Evolutionary conservation across 495 filamentous ascomycete species (phyloP), one percentile per base, ranked within the genome.

Genomic region (Lindgomyces ingoldianus): DNA sequence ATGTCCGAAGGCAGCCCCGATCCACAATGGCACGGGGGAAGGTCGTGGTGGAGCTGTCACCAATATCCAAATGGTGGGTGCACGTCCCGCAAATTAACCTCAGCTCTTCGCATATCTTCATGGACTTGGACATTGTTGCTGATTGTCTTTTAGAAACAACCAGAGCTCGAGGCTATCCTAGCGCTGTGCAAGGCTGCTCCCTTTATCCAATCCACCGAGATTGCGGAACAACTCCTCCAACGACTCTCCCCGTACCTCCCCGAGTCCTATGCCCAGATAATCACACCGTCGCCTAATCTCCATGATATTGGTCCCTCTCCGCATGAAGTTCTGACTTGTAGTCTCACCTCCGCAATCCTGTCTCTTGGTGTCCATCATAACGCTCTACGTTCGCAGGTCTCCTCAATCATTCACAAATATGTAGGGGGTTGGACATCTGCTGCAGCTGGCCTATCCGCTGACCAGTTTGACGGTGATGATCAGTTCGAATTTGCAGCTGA

Each of bases 101-200:
- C 27, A 16, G 22, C 24, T 29, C 55, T 54, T 4, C 51, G 51
- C n/a, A n/a, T n/a, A n/a, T n/a, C 18, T 29, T 18, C 22, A 11
- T 11, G 30, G 3, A 30, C 12, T 54, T 33, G 21, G 21, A 44
- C n/a, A 14, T 12, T 36, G 27, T 64, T 4, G 52, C 62, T 70
- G 45, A 66, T 41, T 19, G 4, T 47, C 11, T 19, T 18, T 42
- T 59, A 88, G 85, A 82, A 81, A 18, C 75, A 91, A 52, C 85
- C 89, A 56, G 94, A 98, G 80, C 85, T 95, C 62, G 92, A 98
- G 73, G 87, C 93, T 41, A 80, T 98, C 25, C 77, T 98, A 19
- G 91, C 93, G 29, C 81, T 98, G 22, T 96, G 93, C 76, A 91
- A 89, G 76, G 89, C 94, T 25, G 89, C 91, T 9, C 86, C 90